Evolutionary conservation across 441 rosid species (phyloP).

Genomic region (Eutrema salsugineum): DNA sequence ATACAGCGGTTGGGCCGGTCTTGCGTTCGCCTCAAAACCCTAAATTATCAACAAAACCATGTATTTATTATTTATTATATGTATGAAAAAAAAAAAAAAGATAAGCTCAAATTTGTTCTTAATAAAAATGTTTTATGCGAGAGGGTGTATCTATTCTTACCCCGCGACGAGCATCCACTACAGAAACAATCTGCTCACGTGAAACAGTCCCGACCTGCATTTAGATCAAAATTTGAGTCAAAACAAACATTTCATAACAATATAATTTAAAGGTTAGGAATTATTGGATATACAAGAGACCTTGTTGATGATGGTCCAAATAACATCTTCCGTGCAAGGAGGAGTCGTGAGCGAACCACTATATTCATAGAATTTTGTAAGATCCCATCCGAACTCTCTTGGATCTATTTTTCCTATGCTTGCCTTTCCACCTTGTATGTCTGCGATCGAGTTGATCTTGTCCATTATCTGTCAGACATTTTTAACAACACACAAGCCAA

Average conservation of each 20-base stretch:
- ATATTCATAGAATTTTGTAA: slow-evolving; percentile 54
- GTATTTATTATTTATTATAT: background rate
- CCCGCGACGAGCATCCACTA: slow-evolving; percentile 20
- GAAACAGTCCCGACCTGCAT: slow-evolving; percentile 29
- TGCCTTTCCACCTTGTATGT: slow-evolving; percentile 27
- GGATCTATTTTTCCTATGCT: slow-evolving; percentile 48
- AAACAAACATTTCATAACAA: no score
- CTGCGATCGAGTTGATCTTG: slow-evolving; percentile 12
- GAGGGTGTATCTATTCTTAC: slow-evolving; percentile 14
- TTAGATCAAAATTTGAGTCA: background rate
- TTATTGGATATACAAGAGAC: no score
- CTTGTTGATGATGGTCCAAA: slow-evolving; percentile 51
- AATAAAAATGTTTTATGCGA: background rate
- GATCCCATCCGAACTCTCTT: slow-evolving; percentile 39
- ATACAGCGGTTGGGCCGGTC: slow-evolving; percentile 21
- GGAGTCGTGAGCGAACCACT: slow-evolving; percentile 62
- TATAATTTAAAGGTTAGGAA: no score
- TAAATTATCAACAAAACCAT: background rate
- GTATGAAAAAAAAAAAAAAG: background rate
- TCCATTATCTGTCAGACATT: slow-evolving; percentile 4
- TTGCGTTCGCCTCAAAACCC: slow-evolving; percentile 31
- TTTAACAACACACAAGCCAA: background rate
- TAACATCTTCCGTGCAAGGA: slow-evolving; percentile 71
- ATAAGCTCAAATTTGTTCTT: background rate
- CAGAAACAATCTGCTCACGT: background rate